Conservation (phyloP, 192 early-diverging fungal genomes). For the Backusella liffmaniae region DNA sequence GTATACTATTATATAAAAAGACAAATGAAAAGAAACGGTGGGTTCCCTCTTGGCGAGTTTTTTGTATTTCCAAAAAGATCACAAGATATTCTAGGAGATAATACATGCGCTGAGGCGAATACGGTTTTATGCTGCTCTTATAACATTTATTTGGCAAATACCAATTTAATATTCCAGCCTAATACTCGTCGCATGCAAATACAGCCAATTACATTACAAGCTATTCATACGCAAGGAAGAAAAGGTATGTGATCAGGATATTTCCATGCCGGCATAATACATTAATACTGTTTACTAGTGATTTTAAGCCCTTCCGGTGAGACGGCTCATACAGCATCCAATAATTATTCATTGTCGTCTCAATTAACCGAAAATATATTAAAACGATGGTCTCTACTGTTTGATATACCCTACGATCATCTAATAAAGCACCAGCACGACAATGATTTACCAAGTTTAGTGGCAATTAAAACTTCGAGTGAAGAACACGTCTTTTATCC, state of each 20-base stretch:
- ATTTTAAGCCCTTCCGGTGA: constrained; percentile 22
- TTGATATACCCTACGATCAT: constrained; percentile 18
- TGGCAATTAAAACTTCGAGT: constrained; percentile 1
- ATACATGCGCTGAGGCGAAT: neutral
- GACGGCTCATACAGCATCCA: neutral
- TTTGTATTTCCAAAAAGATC: constrained; percentile 17
- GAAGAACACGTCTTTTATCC: constrained; percentile 26
- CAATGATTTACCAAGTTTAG: neutral
- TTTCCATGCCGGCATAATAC: neutral
- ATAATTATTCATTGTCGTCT: constrained; percentile 8
- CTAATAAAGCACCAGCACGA: constrained; percentile 2
- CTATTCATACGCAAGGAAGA: neutral
- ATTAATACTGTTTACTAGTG: constrained; percentile 3
- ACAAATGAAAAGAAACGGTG: constrained; percentile 23
- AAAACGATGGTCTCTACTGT: constrained; percentile 20
- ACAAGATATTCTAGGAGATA: neutral
- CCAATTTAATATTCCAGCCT: constrained; percentile 35
- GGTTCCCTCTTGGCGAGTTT: constrained; percentile 31
- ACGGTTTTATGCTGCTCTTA: constrained; percentile 29
- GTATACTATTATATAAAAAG: neutral
- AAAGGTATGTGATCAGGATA: neutral
- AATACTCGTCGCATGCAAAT: constrained; percentile 24
- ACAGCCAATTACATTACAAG: neutral
- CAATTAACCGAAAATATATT: constrained; percentile 19
- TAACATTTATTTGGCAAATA: constrained; percentile 29